Percentiles rank a stretch among this genome's conserved stretches.
Evolutionary conservation across 179 eudicot species (phyloP).

Genomic region (Vitellaria paradoxa): DNA sequence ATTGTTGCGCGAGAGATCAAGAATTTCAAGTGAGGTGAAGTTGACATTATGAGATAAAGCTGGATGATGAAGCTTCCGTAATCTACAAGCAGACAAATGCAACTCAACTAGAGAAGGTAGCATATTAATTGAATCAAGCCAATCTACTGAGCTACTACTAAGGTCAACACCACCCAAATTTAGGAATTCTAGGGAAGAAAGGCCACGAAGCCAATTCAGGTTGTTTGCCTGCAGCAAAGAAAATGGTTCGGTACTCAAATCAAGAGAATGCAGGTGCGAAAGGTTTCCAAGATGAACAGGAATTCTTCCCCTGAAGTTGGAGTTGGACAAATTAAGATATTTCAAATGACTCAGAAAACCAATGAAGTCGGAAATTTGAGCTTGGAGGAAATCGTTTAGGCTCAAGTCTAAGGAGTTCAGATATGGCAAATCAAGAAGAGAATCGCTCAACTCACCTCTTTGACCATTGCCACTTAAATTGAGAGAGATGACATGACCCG

Average conservation of each 20-base stretch:
- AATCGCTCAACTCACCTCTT: not conserved
- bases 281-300: constrained; percentile 2
- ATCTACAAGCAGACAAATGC: not conserved
- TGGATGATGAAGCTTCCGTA: not conserved
- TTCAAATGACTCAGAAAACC: not conserved
- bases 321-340: not conserved
- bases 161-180: constrained; percentile 8
- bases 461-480: not conserved
- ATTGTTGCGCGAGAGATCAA: not conserved
- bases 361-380: not conserved
- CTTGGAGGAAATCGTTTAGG: not conserved
- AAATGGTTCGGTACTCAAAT: not conserved
- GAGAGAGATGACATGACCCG: not conserved
- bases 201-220: not conserved
- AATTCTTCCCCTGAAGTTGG: not conserved
- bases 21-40: constrained; percentile 2
- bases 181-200: constrained; percentile 1
- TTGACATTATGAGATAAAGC: not conserved
- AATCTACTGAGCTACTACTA: not conserved
- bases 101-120: not conserved
- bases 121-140: constrained; percentile 3
- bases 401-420: not conserved
- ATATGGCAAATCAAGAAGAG: constrained; percentile 7
- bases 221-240: not conserved
- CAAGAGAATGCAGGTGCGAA: not conserved